Evolutionary conservation across 2,329 filamentous ascomycete genomes (phyloP).

Genomic region (Botrytis medusae): DNA sequence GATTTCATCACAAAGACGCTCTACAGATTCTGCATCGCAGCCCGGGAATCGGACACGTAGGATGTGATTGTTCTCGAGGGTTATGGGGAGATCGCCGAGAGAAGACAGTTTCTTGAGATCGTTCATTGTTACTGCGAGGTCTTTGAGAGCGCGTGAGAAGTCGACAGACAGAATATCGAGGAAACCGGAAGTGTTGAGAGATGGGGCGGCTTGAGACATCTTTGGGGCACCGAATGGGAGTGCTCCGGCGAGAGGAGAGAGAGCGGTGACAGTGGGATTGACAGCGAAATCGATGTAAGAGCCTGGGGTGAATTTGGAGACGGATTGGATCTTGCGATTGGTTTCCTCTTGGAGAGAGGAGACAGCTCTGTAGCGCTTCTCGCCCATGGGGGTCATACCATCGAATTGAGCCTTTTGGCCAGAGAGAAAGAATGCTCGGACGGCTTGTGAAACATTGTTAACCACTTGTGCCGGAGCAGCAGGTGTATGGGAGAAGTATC

Average conservation of each 20-base stretch:
- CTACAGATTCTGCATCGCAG: constrained; percentile 79
- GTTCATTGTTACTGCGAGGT: constrained; percentile 74
- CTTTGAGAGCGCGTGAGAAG: constrained; percentile 82
- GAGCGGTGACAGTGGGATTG: constrained; percentile 84
- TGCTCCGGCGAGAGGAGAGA: constrained; percentile 66
- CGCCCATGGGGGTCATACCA: constrained; percentile 69
- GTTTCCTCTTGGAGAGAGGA: constrained; percentile 72
- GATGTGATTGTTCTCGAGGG: constrained; percentile 61
- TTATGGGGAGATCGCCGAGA: constrained; percentile 81
- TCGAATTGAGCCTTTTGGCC: constrained; percentile 88
- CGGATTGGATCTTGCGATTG: constrained; percentile 62
- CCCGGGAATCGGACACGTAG: constrained; percentile 85
- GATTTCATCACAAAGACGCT: constrained; percentile 80
- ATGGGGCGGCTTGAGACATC: constrained; percentile 49
- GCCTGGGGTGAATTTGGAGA: constrained; percentile 61
- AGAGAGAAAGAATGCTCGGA: constrained; percentile 88
- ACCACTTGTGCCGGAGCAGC: constrained; percentile 86
- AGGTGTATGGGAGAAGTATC: constrained; percentile 89
- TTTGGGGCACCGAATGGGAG: constrained; percentile 47
- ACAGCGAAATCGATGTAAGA: constrained; percentile 87
- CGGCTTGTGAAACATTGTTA: constrained; percentile 90
- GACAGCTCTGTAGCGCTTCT: constrained; percentile 78
- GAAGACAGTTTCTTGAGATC: constrained; percentile 76
- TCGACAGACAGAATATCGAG: constrained; percentile 83
- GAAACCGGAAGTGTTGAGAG: constrained; percentile 78